Evolutionary conservation across 371 early-diverging fungal genomes (phyloP).

Genomic region (Catenaria anguillulae): DNA sequence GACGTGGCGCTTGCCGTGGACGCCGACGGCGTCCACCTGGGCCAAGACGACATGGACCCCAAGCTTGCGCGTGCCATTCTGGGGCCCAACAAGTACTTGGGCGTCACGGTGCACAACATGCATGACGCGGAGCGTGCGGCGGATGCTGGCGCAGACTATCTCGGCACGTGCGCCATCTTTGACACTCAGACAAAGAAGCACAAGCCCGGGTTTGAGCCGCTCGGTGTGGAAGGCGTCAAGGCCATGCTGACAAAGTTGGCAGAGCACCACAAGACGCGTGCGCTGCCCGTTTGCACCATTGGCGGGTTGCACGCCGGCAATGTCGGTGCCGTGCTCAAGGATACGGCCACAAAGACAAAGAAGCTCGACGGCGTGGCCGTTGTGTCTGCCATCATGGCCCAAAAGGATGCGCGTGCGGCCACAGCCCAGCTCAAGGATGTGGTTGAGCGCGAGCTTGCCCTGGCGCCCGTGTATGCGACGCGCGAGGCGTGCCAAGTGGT

Average conservation of each 20-base stretch:
- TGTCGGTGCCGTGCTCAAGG: constrained; percentile 33
- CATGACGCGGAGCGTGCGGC: constrained; percentile 48
- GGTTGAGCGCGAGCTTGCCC: constrained; percentile 14
- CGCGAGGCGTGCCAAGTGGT: constrained; percentile 12
- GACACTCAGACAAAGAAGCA: constrained; percentile 60
- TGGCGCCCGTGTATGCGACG: constrained; percentile 10
- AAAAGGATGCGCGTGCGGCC: constrained; percentile 35
- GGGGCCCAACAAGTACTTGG: constrained; percentile 57
- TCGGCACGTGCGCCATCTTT: constrained; percentile 63
- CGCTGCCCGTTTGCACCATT: constrained; percentile 57
- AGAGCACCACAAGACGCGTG: constrained; percentile 2
- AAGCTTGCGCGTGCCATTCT: constrained; percentile 42
- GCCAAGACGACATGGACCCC: constrained; percentile 67
- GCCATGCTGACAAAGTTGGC: constrained; percentile 28
- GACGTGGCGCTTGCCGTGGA: constrained; percentile 66
- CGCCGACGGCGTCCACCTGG: constrained; percentile 71
- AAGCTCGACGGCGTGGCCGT: constrained; percentile 53
- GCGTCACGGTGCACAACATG: constrained; percentile 55
- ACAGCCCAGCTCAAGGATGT: constrained; percentile 22
- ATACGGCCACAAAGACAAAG: constrained; percentile 20
- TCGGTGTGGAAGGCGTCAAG: constrained; percentile 50
- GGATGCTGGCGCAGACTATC: constrained; percentile 54
- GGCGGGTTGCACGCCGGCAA: constrained; percentile 62
- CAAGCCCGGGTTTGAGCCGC: constrained; percentile 24
- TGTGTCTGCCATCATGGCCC: constrained; percentile 62